Evolutionary conservation across 2,329 filamentous ascomycete species (phyloP).

Genomic region (Cercospora zeae-maydis): DNA sequence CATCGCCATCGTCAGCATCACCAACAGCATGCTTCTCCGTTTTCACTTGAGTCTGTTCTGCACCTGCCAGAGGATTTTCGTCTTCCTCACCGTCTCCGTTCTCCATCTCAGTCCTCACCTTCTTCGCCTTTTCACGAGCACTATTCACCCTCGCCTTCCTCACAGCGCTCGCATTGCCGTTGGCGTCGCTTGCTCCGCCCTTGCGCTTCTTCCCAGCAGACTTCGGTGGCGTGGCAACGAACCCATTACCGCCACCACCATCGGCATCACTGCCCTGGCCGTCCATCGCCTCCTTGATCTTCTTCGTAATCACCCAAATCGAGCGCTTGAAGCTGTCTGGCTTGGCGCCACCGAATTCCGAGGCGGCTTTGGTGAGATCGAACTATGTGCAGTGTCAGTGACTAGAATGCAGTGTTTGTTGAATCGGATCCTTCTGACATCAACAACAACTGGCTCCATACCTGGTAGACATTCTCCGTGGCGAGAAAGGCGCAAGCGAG

Average conservation of each 20-base stretch:
- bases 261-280: background rate
- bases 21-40: background rate
- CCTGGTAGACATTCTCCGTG: conserved; percentile 9
- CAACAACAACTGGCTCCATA: background rate
- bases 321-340: conserved; percentile 24
- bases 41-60: background rate
- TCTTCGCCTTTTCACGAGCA: conserved; percentile 11
- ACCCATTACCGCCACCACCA: background rate
- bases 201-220: conserved; percentile 18
- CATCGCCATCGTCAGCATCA: conserved; percentile 7
- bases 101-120: background rate
- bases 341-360: conserved; percentile 21
- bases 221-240: conserved; percentile 8
- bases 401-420: background rate
- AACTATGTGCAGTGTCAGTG: conserved; percentile 10
- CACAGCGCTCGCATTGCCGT: background rate
- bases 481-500: conserved; percentile 25
- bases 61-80: background rate
- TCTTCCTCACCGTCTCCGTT: background rate
- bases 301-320: conserved; percentile 27
- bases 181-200: conserved; percentile 7
- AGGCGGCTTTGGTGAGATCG: conserved; percentile 20
- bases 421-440: background rate
- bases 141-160: conserved; percentile 7
- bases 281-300: conserved; percentile 21